These are phyloP conservation scores for Diaporthe citri DNA, from an alignment of 2,329 filamentous ascomycete species.

Conservation along the genomic window DNA sequence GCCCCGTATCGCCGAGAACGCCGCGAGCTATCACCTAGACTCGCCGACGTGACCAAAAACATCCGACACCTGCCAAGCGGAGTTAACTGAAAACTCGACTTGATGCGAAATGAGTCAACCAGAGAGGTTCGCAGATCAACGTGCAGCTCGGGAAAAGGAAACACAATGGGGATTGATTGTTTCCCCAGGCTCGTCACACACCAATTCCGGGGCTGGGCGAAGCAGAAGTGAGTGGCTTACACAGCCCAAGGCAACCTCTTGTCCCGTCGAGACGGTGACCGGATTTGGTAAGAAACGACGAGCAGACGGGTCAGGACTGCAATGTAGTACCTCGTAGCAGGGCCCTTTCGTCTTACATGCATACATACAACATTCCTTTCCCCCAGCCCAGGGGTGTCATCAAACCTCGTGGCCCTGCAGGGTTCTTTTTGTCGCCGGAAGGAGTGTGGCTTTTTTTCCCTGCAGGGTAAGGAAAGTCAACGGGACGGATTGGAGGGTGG, in stretches of 20 bases:
- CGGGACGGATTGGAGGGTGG: background rate
- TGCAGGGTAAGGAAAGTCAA: background rate
- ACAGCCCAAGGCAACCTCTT: slow-evolving; percentile 21
- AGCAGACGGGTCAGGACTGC: background rate
- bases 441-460: slow-evolving; percentile 8
- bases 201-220: slow-evolving; percentile 7
- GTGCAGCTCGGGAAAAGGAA: slow-evolving; percentile 4
- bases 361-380: background rate
- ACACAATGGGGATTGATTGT: background rate
- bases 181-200: too few relatives aligned
- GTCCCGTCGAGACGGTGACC: slow-evolving; percentile 3
- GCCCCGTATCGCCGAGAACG: slow-evolving; percentile 14
- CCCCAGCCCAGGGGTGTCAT: background rate
- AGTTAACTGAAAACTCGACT: slow-evolving; percentile 11
- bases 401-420: slow-evolving; percentile 20
- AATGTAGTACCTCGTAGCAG: background rate
- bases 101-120: slow-evolving; percentile 13
- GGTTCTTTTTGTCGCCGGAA: background rate
- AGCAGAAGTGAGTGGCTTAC: slow-evolving; percentile 14
- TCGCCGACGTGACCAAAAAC: slow-evolving; percentile 4
- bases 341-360: slow-evolving; percentile 10
- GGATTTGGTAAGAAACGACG: slow-evolving; percentile 22
- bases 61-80: background rate
- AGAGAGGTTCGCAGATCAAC: background rate
- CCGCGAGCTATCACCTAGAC: slow-evolving; percentile 21